These are phyloP conservation scores for Cutaneotrichosporon cutaneum DNA, from an alignment of 1,284 basidiomycete species.

Conservation along the genomic window DNA sequence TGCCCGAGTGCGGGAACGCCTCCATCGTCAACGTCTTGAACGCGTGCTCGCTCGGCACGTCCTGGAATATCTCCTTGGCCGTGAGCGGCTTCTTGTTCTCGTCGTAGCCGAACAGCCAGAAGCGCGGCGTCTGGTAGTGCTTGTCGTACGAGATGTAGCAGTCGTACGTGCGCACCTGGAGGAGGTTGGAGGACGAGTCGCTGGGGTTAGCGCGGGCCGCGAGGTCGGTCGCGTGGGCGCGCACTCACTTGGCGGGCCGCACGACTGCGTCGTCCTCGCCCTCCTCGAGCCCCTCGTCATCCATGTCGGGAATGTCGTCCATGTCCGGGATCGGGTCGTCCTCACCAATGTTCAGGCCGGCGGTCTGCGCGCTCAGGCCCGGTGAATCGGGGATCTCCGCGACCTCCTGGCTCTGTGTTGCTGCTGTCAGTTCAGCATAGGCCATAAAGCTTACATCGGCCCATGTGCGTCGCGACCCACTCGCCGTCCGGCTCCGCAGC, in stretches of 20 bases:
- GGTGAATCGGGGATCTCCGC: constrained; percentile 48
- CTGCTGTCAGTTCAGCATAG: constrained; percentile 16
- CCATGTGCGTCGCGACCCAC: constrained; percentile 56
- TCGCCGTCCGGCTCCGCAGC: constrained; percentile 51
- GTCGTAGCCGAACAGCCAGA: constrained; percentile 93
- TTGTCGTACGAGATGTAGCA: constrained; percentile 99
- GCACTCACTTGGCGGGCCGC: constrained; percentile 18
- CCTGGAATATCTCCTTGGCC: constrained; percentile 91
- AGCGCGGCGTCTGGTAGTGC: constrained; percentile 93
- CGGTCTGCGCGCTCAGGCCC: constrained; percentile 42
- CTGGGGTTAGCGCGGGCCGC: not conserved
- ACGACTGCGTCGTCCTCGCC: constrained; percentile 65
- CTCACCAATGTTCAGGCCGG: constrained; percentile 52
- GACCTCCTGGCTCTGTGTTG: constrained; percentile 36
- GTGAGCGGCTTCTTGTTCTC: constrained; percentile 87
- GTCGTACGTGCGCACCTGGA: constrained; percentile 97
- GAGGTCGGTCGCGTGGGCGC: too few relatives aligned
- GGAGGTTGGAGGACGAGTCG: constrained; percentile 62
- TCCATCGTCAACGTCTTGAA: constrained; percentile 99
- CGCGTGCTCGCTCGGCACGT: constrained; percentile 94
- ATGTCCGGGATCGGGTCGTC: constrained; percentile 69
- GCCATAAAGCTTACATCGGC: constrained; percentile 36
- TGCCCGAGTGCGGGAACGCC: constrained; percentile 86
- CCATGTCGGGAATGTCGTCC: constrained; percentile 91
- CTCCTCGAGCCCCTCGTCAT: constrained; percentile 71